Conservation (phyloP, 1,284 basidiomycete genomes). For the Leccinum proliferum region DNA sequence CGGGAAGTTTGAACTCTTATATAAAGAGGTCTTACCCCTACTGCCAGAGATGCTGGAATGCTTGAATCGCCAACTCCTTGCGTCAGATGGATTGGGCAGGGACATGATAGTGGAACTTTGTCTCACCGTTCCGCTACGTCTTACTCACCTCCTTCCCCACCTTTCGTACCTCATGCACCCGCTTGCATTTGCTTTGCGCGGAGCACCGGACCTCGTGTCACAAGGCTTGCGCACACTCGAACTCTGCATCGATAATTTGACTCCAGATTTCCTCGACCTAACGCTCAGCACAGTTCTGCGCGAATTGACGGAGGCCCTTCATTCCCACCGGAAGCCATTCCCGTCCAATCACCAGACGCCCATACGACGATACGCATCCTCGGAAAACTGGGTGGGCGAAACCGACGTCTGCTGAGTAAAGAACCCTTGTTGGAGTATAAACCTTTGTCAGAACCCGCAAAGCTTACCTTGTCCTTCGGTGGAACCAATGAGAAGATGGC, state of each 20-base stretch:
- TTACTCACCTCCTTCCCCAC: conserved; percentile 96
- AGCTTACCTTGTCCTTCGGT: conserved; percentile 70
- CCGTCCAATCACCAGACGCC: conserved; percentile 91
- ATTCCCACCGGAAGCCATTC: conserved; percentile 85
- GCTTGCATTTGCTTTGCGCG: conserved; percentile 87
- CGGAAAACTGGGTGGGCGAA: conserved; percentile 95
- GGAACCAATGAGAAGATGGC: conserved; percentile 63
- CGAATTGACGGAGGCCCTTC: conserved; percentile 93
- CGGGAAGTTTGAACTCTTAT: conserved; percentile 91
- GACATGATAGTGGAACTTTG: conserved; percentile 98
- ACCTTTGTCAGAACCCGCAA: conserved; percentile 64
- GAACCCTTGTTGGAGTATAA: conserved; percentile 76
- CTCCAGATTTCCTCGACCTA: conserved; percentile 97
- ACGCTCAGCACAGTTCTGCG: conserved; percentile 90
- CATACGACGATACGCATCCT: conserved; percentile 96
- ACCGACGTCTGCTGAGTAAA: conserved; percentile 82
- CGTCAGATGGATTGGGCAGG: conserved; percentile 70
- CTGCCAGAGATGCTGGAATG: conserved; percentile 97
- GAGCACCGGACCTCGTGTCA: conserved; percentile 85
- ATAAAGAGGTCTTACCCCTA: conserved; percentile 95
- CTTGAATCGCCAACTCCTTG: conserved; percentile 85
- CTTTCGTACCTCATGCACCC: conserved; percentile 97
- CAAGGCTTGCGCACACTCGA: conserved; percentile 97
- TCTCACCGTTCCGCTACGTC: conserved; percentile 92
- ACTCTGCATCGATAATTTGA: conserved; percentile 99